phyloP scores from a whole-genome alignment of 495 filamentous ascomycete species.

The Glonium stellatum region DNA sequence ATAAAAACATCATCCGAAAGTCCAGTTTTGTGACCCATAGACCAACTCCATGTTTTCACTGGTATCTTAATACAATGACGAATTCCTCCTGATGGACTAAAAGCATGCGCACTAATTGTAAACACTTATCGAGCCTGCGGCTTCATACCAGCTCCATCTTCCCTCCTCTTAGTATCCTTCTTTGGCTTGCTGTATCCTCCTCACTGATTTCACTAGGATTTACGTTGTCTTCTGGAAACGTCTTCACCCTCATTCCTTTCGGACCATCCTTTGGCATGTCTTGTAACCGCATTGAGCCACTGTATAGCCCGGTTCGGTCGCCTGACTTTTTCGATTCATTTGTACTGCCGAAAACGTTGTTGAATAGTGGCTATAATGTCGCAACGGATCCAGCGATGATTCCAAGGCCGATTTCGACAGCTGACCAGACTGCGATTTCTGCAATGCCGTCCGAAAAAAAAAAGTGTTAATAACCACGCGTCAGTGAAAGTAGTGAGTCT shows the following conservation, averaged over 20 bases:
- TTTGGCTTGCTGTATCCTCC: not conserved
- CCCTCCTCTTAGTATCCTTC: not conserved
- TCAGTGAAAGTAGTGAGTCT: not conserved
- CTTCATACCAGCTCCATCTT: no score
- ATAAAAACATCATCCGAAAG: no score
- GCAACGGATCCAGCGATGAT: slow-evolving; percentile 3
- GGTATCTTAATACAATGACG: not conserved
- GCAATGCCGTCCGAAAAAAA: not conserved
- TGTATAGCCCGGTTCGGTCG: not conserved
- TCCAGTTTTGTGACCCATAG: not conserved
- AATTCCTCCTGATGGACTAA: no score
- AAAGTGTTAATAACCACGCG: not conserved
- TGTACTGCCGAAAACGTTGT: not conserved
- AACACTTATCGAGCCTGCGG: no score
- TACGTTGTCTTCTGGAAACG: not conserved
- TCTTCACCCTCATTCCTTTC: no score
- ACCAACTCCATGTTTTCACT: not conserved
- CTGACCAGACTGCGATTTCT: slow-evolving; percentile 3
- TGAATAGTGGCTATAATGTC: not conserved
- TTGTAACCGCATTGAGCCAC: not conserved
- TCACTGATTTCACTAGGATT: not conserved
- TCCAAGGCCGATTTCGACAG: slow-evolving; percentile 1
- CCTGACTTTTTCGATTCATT: not conserved
- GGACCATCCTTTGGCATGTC: not conserved
- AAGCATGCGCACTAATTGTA: no score